Base-by-base conservation (phyloP, 169 alveolate genomes). In the Cryptosporidium muris region DNA sequence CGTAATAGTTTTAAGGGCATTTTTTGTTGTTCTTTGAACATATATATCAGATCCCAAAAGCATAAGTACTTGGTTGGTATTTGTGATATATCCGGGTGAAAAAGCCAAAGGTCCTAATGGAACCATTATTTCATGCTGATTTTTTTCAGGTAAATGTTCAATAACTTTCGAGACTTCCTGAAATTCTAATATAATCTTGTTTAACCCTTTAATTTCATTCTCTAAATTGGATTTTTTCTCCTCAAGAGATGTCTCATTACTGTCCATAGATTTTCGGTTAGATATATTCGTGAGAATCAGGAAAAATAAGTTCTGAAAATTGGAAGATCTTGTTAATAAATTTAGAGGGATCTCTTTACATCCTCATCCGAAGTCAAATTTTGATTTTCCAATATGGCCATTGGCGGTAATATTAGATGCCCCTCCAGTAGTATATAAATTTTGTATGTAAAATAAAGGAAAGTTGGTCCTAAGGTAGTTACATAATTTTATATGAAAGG, bases 91-190 rank as follows among this genome's bases (percentile, higher is more conserved):
- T 2, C 85, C 85, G 2, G 63, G 62, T 1, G 68, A 38, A 74
- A 74, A 74, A 48, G 85, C 85, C 11, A 74, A 45, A 3, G 85
- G 85, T 6, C 85, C 85, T 51, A 74, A 16, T 9, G 85, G 85
- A 12, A 74, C 85, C 85, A 74, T 74, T 25, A 74, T 54, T 58
- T 74, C 85, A 48, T 74, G 85, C 43, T 74, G 74, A 4, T 58
- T 63, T 52, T 74, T 74, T 25, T 58, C 48, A 12, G 85, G 74
- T 9, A 74, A 58, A 12, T 68, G 40, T 1, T 60, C 45, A 2
- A 74, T 48, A 11, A 74, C 64, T 12, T 48, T 25, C 1, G 42
- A 45, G 60, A 74, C 85, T 9, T 74, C 56, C 25, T 74, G 16
- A 40, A 74, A 74, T 48, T 74, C 85, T 3, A 58, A 47, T 43